Percentiles rank a stretch among this genome's conserved stretches.
phyloP scores from a whole-genome alignment of 2,329 filamentous ascomycete genomes.

The Xenosphaeropsis pyriputrescens region DNA sequence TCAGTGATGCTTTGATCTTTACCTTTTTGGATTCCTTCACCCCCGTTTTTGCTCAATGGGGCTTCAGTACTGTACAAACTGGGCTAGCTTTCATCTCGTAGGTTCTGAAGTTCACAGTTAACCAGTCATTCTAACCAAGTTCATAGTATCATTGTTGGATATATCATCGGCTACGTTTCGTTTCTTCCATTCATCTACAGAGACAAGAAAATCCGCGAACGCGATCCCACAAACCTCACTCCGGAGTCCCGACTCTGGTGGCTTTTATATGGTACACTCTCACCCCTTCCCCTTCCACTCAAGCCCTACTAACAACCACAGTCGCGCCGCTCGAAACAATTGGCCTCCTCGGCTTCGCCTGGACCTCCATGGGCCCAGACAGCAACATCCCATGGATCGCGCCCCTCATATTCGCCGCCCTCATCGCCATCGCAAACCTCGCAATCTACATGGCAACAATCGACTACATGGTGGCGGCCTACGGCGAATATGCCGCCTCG shows the following conservation, averaged over 20 bases:
- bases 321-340: slow-evolving; percentile 43
- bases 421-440: slow-evolving; percentile 63
- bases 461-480: slow-evolving; percentile 64
- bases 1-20: slow-evolving; percentile 64
- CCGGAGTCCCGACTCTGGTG: slow-evolving; percentile 55
- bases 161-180: slow-evolving; percentile 42
- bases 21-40: slow-evolving; percentile 61
- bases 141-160: slow-evolving; percentile 41
- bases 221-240: slow-evolving; percentile 41
- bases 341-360: slow-evolving; percentile 56
- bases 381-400: slow-evolving; percentile 48
- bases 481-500: slow-evolving; percentile 58
- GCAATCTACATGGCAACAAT: slow-evolving; percentile 62
- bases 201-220: slow-evolving; percentile 35
- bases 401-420: slow-evolving; percentile 45
- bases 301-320: no score
- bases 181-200: slow-evolving; percentile 42
- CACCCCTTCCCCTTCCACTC: no score
- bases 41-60: slow-evolving; percentile 54
- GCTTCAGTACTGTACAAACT: slow-evolving; percentile 38
- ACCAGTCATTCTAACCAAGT: no score
- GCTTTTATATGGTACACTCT: slow-evolving; percentile 34
- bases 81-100: slow-evolving; percentile 46
- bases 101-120: no score
- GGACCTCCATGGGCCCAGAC: slow-evolving; percentile 45